Evolutionary conservation across 192 early-diverging fungal species (phyloP).

Genomic region (Podila epigama): DNA sequence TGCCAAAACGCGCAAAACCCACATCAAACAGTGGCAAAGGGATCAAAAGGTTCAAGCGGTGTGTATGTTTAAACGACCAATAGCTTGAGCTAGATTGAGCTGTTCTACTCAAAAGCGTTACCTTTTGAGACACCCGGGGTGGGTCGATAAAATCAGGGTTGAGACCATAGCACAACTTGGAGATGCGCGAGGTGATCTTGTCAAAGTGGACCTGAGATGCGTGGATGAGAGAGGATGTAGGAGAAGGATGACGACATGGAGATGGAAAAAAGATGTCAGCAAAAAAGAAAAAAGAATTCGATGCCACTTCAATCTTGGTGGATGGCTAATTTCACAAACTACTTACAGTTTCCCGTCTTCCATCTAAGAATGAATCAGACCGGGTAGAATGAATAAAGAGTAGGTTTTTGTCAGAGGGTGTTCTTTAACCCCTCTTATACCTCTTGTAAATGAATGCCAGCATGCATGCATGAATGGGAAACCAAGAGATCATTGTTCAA

Average conservation of each 20-base stretch:
- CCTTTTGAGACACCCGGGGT: slow-evolving; percentile 90
- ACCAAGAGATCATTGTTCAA: not conserved
- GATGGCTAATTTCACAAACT: not conserved
- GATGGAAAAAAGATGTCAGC: not conserved
- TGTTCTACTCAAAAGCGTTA: slow-evolving; percentile 22
- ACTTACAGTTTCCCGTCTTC: slow-evolving; percentile 48
- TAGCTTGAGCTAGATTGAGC: not conserved
- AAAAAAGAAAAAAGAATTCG: not conserved
- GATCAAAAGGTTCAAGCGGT: too few species aligned
- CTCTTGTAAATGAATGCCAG: not conserved
- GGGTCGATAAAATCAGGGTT: slow-evolving; percentile 93
- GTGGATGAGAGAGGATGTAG: slow-evolving; percentile 49
- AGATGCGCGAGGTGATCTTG: slow-evolving; percentile 92
- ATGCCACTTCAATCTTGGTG: not conserved
- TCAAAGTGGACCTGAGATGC: slow-evolving; percentile 90
- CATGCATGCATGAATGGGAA: not conserved
- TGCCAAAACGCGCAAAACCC: too few species aligned
- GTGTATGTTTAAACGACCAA: too few species aligned
- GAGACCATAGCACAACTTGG: slow-evolving; percentile 93
- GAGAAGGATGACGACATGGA: not conserved
- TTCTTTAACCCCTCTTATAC: not conserved
- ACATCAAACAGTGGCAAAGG: too few species aligned
- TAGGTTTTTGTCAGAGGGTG: not conserved
- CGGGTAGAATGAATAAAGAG: not conserved
- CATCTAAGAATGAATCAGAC: slow-evolving; percentile 25